Evolutionary conservation across 2,329 filamentous ascomycete genomes (phyloP).

Genomic region (Ascochyta lentis): DNA sequence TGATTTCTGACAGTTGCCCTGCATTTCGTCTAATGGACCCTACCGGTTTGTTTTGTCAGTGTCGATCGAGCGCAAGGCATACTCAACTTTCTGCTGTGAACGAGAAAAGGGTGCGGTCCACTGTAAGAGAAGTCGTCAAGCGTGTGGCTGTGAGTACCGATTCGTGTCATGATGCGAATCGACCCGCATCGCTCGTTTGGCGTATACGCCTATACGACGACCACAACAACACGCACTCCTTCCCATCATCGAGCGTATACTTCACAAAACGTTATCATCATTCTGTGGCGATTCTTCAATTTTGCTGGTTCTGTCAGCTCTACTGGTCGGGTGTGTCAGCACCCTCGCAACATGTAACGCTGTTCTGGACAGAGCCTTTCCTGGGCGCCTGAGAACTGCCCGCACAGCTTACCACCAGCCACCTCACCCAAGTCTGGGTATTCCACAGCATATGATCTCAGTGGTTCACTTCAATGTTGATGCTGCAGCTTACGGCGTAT

Average conservation of each 20-base stretch:
- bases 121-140: constrained; percentile 34
- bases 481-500: background rate
- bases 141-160: constrained; percentile 36
- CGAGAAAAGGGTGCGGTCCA: constrained; percentile 16
- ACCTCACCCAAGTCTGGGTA: background rate
- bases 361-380: constrained; percentile 16
- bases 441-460: background rate
- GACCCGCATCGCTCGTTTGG: constrained; percentile 28
- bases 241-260: constrained; percentile 5
- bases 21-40: background rate
- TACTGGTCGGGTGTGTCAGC: constrained; percentile 27
- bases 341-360: constrained; percentile 12
- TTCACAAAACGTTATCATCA: background rate
- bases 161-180: constrained; percentile 35
- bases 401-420: constrained; percentile 28
- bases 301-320: constrained; percentile 34
- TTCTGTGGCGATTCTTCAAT: constrained; percentile 10
- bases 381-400: constrained; percentile 11
- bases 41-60: background rate
- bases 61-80: constrained; percentile 12
- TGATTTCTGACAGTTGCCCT: constrained; percentile 7
- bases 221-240: constrained; percentile 11
- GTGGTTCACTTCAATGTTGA: constrained; percentile 6
- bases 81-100: constrained; percentile 10
- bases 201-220: constrained; percentile 22